Evolutionary conservation across 73 alveolate genomes (phyloP), one percentile per base, ranked within the genome.

Genomic region (Paramecium sexaurelia): DNA sequence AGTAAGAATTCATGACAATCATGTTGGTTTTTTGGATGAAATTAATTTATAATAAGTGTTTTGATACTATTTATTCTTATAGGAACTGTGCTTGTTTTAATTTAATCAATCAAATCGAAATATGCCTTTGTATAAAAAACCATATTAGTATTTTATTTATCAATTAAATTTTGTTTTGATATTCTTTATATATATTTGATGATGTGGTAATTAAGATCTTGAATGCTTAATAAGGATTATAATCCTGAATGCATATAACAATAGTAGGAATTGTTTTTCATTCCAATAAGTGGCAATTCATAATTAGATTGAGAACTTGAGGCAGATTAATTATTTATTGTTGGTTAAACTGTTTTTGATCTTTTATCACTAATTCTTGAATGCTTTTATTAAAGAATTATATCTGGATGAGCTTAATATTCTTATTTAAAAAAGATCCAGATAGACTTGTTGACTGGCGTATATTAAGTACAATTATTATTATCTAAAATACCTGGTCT

Each of bases 391-490:
- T 41, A 7, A 41, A 13, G 9, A 45, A 78, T 78, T 22, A 78
- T 78, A 36, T 78, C 90, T 29, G 90, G 90, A 0, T 40, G 26
- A 29, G 61, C 90, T 78, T 45, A n/a, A 43, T 78, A 78, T 43
- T 78, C 90, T 78, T 78, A n/a, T 11, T 78, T 78, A 41, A 78
- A 22, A 78, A 78, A 78, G n/a, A 36, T 37, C 90, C 90, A 78
- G n/a, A 78, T 20, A 15, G 43, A 27, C 69, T 22, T 75, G 41
- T 78, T 78, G 10, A 78, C 90, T 78, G 41, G 10, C 4, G 22
- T 78, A 22, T 19, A 33, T 40, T 78, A 27, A 2, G 27, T 41
- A 39, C 32, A 26, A 13, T 78, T 24, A 24, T 27, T 24, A 45
- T 78, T 78, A 24, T 78, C 71, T 20, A 37, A 29, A 41, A 39